Base-by-base conservation (phyloP, 768 basidiomycete species). In the Nevesoporus exiguus region DNA sequence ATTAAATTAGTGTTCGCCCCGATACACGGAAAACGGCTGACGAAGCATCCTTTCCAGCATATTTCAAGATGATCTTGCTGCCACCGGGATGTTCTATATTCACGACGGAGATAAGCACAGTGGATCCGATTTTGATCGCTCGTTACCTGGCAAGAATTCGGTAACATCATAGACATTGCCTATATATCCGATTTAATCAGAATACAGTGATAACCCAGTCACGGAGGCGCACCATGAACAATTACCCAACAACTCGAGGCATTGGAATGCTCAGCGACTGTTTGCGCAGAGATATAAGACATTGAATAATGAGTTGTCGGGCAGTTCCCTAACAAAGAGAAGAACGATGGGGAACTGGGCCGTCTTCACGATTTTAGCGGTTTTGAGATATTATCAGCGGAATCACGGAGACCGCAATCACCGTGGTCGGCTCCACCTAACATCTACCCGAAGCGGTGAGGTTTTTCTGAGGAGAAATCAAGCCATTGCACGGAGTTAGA, bases 11-110 rank as follows among this genome's bases (percentile, higher is more conserved):
- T 8, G n/a, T 50, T 15, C 3, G 1, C 39, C 22, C 24, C 8
- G 19, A 27, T 24, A 11, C 9, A 21, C 15, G 15, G 19, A 44
- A 65, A 21, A 24, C 11, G 40, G 33, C 85, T 55, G 66, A 88
- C 83, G 85, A 93, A 39, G 90, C 90, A 66, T 93, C 93, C 69
- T 85, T 86, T 22, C 93, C 92, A 3, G 88, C 90, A 62, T 91
- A 90, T 67, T 88, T 88, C 53, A 93, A 66, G 51, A 93, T 86
- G 62, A 93, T 90, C 65, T 82, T 86, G 65, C 82, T 83, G 9
- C 91, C 91, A 36, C 91, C 90, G 41, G 83, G 85, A 64, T 86
- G 84, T 46, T 85, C 84, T 83, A 21, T 24, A 47, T 33, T 39
- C 19, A 7, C n/a, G 25, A 27, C 11, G 7, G 24, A 29, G n/a